Conservation (phyloP, 2,329 filamentous ascomycete species). For the Penicillium concentricum region DNA sequence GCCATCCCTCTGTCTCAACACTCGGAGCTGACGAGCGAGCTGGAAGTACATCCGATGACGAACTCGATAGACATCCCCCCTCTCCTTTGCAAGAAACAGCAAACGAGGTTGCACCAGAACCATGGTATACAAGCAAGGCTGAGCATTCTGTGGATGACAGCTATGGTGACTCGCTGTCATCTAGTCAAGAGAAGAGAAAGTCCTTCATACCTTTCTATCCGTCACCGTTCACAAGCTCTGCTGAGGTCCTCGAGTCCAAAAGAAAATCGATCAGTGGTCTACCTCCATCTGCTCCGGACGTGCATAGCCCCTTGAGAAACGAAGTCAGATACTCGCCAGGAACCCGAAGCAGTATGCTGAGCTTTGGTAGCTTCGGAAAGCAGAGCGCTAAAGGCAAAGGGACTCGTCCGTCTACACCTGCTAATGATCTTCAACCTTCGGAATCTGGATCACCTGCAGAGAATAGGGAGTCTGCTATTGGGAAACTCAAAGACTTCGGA, state of each 20-base stretch:
- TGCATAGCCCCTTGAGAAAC: constrained; percentile 25
- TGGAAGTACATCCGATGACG: constrained; percentile 1
- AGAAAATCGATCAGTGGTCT: constrained; percentile 22
- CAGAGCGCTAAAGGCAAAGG: constrained; percentile 18
- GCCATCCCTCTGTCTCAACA: constrained; percentile 28
- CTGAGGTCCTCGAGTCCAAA: constrained; percentile 20
- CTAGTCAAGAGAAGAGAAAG: neutral
- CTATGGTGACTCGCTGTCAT: neutral
- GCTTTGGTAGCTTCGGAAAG: constrained; percentile 24
- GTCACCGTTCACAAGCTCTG: constrained; percentile 8
- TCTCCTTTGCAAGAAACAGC: constrained; percentile 16
- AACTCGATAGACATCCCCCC: constrained; percentile 11
- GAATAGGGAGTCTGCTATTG: constrained; percentile 24
- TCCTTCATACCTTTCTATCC: constrained; percentile 4
- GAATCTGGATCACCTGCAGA: constrained; percentile 9
- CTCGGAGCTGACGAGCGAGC: constrained; percentile 22
- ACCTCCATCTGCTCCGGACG: constrained; percentile 15
- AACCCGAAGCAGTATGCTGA: constrained; percentile 25
- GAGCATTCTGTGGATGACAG: neutral
- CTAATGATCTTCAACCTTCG: constrained; percentile 12
- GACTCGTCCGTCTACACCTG: constrained; percentile 21
- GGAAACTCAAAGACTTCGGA: constrained; percentile 30
- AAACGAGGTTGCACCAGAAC: neutral
- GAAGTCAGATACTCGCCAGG: constrained; percentile 25
- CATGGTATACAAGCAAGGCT: neutral